These are phyloP conservation scores for Alternaria sp. DNA, from an alignment of 2,329 filamentous ascomycete species.

Conservation along the genomic window DNA sequence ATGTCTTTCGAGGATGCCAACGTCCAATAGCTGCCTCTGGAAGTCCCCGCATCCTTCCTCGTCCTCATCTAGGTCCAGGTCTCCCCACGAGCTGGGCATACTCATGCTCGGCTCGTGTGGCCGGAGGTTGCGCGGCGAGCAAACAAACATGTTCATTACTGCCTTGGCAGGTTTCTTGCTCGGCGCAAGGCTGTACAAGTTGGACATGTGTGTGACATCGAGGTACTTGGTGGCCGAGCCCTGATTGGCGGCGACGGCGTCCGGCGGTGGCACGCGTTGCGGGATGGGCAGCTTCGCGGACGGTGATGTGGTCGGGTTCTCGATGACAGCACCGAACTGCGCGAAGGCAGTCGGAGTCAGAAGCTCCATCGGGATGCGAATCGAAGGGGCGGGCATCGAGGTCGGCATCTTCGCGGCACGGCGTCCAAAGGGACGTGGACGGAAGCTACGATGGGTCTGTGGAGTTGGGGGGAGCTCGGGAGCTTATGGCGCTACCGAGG, in stretches of 20 bases:
- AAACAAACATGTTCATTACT: conserved; percentile 89
- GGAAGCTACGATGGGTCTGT: conserved; percentile 3
- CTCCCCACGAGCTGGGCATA: conserved; percentile 44
- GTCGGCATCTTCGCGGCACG: conserved; percentile 41
- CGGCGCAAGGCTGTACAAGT: conserved; percentile 72
- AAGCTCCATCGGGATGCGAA: conserved; percentile 64
- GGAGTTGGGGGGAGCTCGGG: conserved; percentile 13
- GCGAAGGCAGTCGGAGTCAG: conserved; percentile 74
- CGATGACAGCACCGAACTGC: conserved; percentile 82
- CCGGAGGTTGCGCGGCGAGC: conserved; percentile 68
- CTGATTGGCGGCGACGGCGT: conserved; percentile 75
- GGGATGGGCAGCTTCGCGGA: conserved; percentile 53
- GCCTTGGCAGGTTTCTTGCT: conserved; percentile 64
- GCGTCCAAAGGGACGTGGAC: neutral
- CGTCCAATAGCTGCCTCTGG: conserved; percentile 60
- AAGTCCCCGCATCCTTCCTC: conserved; percentile 30
- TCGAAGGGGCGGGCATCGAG: conserved; percentile 48
- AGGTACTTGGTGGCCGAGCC: conserved; percentile 87
- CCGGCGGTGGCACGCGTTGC: conserved; percentile 53
- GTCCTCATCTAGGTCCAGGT: conserved; percentile 43
- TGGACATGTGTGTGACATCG: conserved; percentile 73
- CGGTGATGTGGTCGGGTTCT: conserved; percentile 68
- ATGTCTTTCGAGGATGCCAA: conserved; percentile 84
- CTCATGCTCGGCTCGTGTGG: conserved; percentile 45
- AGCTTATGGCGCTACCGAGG: conserved; percentile 20